phyloP scores from a whole-genome alignment of 129 eudicot genomes.

The Sambucus nigra region DNA sequence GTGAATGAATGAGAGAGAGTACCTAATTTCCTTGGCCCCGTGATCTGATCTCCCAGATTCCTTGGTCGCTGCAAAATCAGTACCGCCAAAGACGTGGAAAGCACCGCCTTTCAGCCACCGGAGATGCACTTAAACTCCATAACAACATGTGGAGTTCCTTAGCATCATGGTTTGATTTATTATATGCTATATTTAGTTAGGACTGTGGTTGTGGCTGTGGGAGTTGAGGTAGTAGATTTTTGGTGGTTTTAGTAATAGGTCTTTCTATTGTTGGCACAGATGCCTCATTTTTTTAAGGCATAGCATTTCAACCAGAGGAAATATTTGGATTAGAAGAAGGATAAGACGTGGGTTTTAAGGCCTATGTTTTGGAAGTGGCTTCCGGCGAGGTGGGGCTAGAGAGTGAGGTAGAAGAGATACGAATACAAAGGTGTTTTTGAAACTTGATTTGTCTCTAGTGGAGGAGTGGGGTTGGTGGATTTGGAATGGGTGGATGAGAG shows the following conservation, averaged over 20 bases:
- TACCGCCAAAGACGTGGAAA: constrained; percentile 68
- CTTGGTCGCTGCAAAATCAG: constrained; percentile 43
- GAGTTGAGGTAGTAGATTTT: constrained; percentile 13
- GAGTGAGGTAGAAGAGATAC: too few species aligned
- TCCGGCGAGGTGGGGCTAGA: too few species aligned
- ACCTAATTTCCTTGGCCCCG: constrained; percentile 76
- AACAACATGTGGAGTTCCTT: constrained; percentile 94
- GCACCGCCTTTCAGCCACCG: constrained; percentile 76
- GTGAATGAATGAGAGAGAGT: too few species aligned
- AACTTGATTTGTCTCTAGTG: too few species aligned
- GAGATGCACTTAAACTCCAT: constrained; percentile 89
- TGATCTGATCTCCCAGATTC: constrained; percentile 64
- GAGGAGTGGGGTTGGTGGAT: too few species aligned
- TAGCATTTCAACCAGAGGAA: too few species aligned
- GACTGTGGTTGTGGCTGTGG: constrained; percentile 5
- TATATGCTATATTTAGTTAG: constrained; percentile 19
- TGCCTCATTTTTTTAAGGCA: too few species aligned
- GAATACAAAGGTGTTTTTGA: too few species aligned
- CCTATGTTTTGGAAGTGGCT: too few species aligned
- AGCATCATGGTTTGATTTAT: constrained; percentile 40
- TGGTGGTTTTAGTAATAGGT: constrained; percentile 24
- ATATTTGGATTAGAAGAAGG: constrained; percentile 88
- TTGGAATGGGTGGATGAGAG: too few species aligned
- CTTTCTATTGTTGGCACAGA: too few species aligned
- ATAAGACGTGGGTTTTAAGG: constrained; percentile 46